Evolutionary conservation across 169 alveolate genomes (phyloP).

Genomic region (Plasmodium yoelii): DNA sequence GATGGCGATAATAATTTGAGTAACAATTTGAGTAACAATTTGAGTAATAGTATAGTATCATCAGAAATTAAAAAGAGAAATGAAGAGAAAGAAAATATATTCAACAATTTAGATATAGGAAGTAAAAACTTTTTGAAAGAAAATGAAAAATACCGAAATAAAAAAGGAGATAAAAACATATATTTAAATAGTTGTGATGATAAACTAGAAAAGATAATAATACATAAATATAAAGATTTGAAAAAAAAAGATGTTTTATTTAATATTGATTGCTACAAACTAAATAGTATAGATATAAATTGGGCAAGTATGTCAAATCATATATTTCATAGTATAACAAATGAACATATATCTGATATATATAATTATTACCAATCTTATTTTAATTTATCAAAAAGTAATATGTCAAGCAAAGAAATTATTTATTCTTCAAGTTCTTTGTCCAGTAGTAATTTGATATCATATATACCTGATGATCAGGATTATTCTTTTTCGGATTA

Average conservation of each 20-base stretch:
- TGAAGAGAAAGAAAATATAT: not conserved
- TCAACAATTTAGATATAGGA: slow-evolving; percentile 14
- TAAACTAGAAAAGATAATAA: slow-evolving; percentile 16
- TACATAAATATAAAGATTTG: slow-evolving; percentile 66
- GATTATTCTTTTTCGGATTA: slow-evolving; percentile 81
- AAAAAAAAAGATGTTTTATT: slow-evolving; percentile 64
- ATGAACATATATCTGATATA: slow-evolving; percentile 51
- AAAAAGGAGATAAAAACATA: not conserved
- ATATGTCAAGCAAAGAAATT: not conserved
- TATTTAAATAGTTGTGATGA: slow-evolving; percentile 13
- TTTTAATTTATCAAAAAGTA: slow-evolving; percentile 41
- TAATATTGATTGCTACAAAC: slow-evolving; percentile 57
- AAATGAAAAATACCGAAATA: slow-evolving; percentile 15
- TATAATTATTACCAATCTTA: slow-evolving; percentile 46
- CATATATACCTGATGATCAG: slow-evolving; percentile 71
- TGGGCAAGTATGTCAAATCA: slow-evolving; percentile 27
- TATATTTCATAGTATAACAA: slow-evolving; percentile 32
- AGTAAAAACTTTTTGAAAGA: slow-evolving; percentile 43
- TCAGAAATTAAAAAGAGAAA: not conserved
- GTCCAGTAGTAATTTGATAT: slow-evolving; percentile 10
- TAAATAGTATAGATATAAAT: slow-evolving; percentile 18
- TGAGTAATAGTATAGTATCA: not conserved
- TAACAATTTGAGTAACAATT: not conserved
- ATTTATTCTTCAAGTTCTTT: slow-evolving; percentile 15
- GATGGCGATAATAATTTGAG: not conserved